Percentiles rank a stretch among this genome's conserved stretches.
phyloP scores from a whole-genome alignment of 2,329 filamentous ascomycete genomes.

The Aureobasidium sp. region DNA sequence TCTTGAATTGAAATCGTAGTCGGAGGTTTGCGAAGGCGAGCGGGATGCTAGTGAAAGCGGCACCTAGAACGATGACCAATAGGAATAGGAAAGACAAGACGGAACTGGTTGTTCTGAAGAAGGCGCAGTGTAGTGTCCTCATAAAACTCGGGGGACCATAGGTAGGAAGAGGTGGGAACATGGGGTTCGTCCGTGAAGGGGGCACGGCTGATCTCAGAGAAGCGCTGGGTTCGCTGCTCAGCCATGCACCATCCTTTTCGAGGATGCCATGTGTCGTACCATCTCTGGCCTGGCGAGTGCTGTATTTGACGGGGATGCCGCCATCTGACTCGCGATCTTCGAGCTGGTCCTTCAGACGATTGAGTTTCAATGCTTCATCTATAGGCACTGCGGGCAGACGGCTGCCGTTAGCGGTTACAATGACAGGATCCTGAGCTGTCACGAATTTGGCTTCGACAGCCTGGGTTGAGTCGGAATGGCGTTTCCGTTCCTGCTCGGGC shows the following conservation, averaged over 20 bases:
- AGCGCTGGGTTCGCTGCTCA: slow-evolving; percentile 27
- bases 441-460: slow-evolving; percentile 54
- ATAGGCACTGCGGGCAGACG: slow-evolving; percentile 61
- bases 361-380: slow-evolving; percentile 62
- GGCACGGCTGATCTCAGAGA: slow-evolving; percentile 41
- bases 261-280: slow-evolving; percentile 30
- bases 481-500: slow-evolving; percentile 29
- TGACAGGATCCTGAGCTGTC: slow-evolving; percentile 63
- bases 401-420: slow-evolving; percentile 58
- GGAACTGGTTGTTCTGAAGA: slow-evolving; percentile 61
- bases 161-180: slow-evolving; percentile 76
- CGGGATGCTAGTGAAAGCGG: slow-evolving; percentile 60
- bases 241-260: slow-evolving; percentile 18
- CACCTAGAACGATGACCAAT: slow-evolving; percentile 63
- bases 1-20: slow-evolving; percentile 47
- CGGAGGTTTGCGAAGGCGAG: slow-evolving; percentile 41
- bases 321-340: slow-evolving; percentile 28
- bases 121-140: slow-evolving; percentile 56
- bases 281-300: slow-evolving; percentile 33
- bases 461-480: slow-evolving; percentile 38
- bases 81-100: slow-evolving; percentile 73
- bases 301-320: slow-evolving; percentile 22
- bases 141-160: slow-evolving; percentile 66
- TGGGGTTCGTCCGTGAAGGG: slow-evolving; percentile 62
- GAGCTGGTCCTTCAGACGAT: slow-evolving; percentile 48